Percentiles rank a stretch among this genome's conserved stretches.
These are phyloP conservation scores for Excoecaria cochinchinensis DNA, from an alignment of 345 rosid species.

Conservation along the genomic window DNA sequence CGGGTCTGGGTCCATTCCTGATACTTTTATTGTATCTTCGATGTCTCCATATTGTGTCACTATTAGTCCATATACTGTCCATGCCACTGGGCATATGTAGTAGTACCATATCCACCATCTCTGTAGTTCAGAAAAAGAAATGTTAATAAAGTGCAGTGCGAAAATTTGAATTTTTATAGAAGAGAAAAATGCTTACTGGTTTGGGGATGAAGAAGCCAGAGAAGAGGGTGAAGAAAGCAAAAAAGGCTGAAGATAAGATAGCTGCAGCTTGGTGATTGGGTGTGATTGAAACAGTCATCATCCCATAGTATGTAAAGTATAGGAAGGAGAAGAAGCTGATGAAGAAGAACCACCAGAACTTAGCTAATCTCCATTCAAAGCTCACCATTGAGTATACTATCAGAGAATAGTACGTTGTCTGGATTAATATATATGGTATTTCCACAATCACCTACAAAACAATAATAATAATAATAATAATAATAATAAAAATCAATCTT, in stretches of 20 bases:
- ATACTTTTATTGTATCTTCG: not conserved
- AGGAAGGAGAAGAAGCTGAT: constrained; percentile 23
- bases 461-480: no score
- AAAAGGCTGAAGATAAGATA: constrained; percentile 15
- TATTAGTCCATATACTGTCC: constrained; percentile 12
- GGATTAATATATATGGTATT: constrained; percentile 25
- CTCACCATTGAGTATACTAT: constrained; percentile 17
- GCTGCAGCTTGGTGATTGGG: constrained; percentile 17
- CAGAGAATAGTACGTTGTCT: constrained; percentile 5
- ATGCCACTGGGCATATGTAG: constrained; percentile 10
- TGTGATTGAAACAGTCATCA: constrained; percentile 27
- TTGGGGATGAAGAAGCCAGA: constrained; percentile 35
- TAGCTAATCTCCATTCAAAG: constrained; percentile 17
- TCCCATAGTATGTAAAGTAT: constrained; percentile 30
- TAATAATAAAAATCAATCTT: not conserved
- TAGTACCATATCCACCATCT: constrained; percentile 19
- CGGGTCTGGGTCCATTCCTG: not conserved
- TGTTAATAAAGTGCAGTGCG: no score
- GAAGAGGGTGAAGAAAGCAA: constrained; percentile 26
- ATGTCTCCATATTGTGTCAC: constrained; percentile 11
- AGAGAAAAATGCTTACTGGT: constrained; percentile 16
- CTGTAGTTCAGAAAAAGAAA: not conserved
- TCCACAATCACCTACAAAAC: constrained; percentile 24
- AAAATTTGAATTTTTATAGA: not conserved
- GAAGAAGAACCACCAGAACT: constrained; percentile 30